phyloP scores from a whole-genome alignment of 2,329 filamentous ascomycete genomes.

The Trichoderma pleuroti region DNA sequence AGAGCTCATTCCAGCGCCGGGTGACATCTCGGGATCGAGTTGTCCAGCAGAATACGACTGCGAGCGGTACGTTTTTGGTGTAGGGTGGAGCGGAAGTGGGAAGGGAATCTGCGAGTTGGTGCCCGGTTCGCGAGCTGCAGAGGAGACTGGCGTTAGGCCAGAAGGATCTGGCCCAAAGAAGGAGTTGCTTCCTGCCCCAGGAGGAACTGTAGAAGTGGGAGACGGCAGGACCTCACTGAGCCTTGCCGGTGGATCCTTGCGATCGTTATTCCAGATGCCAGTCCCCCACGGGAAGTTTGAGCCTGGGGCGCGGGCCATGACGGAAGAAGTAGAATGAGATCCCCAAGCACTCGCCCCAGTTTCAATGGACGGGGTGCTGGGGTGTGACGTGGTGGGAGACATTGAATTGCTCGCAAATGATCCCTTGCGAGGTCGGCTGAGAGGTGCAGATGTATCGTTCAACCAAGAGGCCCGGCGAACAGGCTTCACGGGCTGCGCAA shows the following conservation, averaged over 20 bases:
- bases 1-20: slow-evolving; percentile 39
- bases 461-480: slow-evolving; percentile 78
- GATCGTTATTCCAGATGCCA: slow-evolving; percentile 77
- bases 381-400: slow-evolving; percentile 76
- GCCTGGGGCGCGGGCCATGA: slow-evolving; percentile 47
- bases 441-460: slow-evolving; percentile 69
- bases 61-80: slow-evolving; percentile 88
- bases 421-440: slow-evolving; percentile 65
- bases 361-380: slow-evolving; percentile 73
- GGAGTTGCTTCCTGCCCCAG: slow-evolving; percentile 39
- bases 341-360: slow-evolving; percentile 49
- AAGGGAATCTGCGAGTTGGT: slow-evolving; percentile 72
- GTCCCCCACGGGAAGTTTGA: slow-evolving; percentile 68
- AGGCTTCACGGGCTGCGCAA: slow-evolving; percentile 55
- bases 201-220: slow-evolving; percentile 61
- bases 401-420: slow-evolving; percentile 75
- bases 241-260: slow-evolving; percentile 72
- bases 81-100: slow-evolving; percentile 82
- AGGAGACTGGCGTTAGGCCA: slow-evolving; percentile 47
- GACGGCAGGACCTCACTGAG: slow-evolving; percentile 72
- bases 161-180: slow-evolving; percentile 48
- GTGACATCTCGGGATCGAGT: slow-evolving; percentile 63
- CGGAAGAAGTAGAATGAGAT: slow-evolving; percentile 47
- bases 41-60: slow-evolving; percentile 97
- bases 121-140: slow-evolving; percentile 49